Conservation (phyloP, 2,329 filamentous ascomycete species). For the Aspergillus persii region DNA sequence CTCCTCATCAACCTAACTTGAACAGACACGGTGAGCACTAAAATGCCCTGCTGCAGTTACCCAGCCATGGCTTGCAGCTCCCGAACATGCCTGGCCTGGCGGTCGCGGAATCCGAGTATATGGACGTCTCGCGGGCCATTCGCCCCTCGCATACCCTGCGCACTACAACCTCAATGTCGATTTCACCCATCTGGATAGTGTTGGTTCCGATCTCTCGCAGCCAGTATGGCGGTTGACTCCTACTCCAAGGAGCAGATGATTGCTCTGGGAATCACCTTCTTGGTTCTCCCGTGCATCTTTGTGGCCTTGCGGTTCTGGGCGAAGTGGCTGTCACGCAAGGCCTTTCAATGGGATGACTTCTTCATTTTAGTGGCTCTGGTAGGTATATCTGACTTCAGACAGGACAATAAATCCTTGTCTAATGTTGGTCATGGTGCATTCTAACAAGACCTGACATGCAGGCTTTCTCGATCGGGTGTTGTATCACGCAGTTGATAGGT, state of each 20-base stretch:
- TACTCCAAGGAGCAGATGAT: slow-evolving; percentile 1
- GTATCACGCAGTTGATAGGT: not conserved
- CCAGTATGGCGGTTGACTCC: not conserved
- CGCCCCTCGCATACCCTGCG: not conserved
- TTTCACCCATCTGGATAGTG: not conserved
- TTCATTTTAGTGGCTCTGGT: not conserved
- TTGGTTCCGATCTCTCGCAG: not conserved
- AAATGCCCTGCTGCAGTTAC: not conserved
- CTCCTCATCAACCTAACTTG: not conserved
- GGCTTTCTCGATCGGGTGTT: not conserved
- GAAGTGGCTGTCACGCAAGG: not conserved
- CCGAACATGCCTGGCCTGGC: not conserved
- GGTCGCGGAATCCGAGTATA: not conserved
- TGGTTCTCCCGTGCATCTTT: not conserved
- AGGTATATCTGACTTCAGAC: not conserved
- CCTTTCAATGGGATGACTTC: not conserved
- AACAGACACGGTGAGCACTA: not conserved
- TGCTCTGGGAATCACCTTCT: not conserved
- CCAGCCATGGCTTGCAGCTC: not conserved
- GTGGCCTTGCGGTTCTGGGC: not conserved
- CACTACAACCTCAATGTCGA: not conserved
- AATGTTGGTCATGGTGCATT: not conserved
- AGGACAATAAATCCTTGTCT: too few relatives aligned
- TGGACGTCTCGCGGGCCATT: not conserved
- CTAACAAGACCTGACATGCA: not conserved